Conservation (phyloP, 352 stramenopile genomes). For the Paralagenidium karlingii region DNA sequence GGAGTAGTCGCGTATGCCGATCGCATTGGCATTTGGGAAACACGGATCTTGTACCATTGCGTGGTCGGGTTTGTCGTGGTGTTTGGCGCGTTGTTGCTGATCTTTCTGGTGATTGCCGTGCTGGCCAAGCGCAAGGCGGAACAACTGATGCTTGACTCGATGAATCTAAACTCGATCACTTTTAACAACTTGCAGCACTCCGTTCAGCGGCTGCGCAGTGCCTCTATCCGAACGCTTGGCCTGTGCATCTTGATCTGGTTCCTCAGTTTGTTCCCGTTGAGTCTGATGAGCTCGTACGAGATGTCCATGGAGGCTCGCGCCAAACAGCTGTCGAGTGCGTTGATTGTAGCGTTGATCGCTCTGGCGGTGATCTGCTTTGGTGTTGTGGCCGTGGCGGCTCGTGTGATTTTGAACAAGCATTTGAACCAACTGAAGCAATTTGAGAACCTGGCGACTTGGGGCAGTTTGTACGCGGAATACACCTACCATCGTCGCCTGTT, state of each 20-base stretch:
- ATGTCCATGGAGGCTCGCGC: constrained; percentile 52
- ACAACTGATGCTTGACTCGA: constrained; percentile 20
- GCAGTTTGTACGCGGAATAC: constrained; percentile 47
- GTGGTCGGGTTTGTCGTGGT: constrained; percentile 30
- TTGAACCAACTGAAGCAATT: constrained; percentile 44
- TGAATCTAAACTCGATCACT: background rate
- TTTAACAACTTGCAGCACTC: background rate
- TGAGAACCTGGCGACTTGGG: constrained; percentile 43
- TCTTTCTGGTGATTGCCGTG: constrained; percentile 34
- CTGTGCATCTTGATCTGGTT: constrained; percentile 50
- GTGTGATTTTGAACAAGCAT: constrained; percentile 37
- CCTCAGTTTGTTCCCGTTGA: constrained; percentile 46
- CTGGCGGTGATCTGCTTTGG: constrained; percentile 30
- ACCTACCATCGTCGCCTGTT: constrained; percentile 50
- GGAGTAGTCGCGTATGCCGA: constrained; percentile 44
- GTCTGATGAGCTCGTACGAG: constrained; percentile 46
- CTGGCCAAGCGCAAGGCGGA: constrained; percentile 46
- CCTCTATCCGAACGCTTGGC: constrained; percentile 42
- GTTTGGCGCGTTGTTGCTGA: constrained; percentile 18
- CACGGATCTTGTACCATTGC: constrained; percentile 21
- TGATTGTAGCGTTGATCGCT: constrained; percentile 26
- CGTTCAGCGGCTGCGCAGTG: constrained; percentile 15
- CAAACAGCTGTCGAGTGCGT: constrained; percentile 8
- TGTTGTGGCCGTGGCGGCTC: constrained; percentile 21
- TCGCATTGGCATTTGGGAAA: constrained; percentile 32